phyloP scores from a whole-genome alignment of 495 filamentous ascomycete genomes.

The Ascobolus immersus region DNA sequence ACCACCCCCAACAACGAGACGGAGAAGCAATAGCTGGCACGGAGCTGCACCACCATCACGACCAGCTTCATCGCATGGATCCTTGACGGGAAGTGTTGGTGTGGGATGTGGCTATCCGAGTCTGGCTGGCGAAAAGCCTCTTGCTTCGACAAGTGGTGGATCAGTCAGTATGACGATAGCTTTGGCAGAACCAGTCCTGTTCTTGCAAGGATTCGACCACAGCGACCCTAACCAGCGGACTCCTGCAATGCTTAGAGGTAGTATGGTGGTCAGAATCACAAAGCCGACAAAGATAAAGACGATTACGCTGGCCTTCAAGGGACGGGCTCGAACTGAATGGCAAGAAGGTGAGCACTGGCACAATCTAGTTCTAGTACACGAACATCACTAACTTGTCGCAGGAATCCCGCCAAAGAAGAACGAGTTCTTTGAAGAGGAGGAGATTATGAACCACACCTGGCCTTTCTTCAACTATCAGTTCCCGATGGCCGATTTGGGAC shows the following conservation, averaged over 20 bases:
- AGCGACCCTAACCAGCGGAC: constrained; percentile 39
- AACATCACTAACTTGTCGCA: constrained; percentile 14
- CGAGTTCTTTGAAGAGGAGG: constrained; percentile 58
- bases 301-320: constrained; percentile 65
- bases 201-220: constrained; percentile 76
- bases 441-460: constrained; percentile 47
- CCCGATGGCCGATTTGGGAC: constrained; percentile 30
- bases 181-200: constrained; percentile 73
- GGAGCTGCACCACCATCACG: not conserved
- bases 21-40: not conserved
- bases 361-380: not conserved
- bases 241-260: constrained; percentile 67
- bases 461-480: constrained; percentile 63
- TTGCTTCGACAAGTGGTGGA: constrained; percentile 26
- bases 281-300: constrained; percentile 89
- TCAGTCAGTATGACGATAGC: constrained; percentile 19
- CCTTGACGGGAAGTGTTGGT: too few species aligned
- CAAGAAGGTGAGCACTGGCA: constrained; percentile 46
- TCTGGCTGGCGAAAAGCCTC: constrained; percentile 22
- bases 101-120: constrained; percentile 2
- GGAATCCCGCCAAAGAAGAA: constrained; percentile 75
- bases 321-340: constrained; percentile 79
- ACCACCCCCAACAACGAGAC: constrained; percentile 1
- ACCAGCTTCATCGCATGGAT: too few species aligned
- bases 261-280: constrained; percentile 52